Percentiles rank a stretch among this genome's conserved stretches.
These are phyloP conservation scores for Aspergillus sp. DNA, from an alignment of 2,329 filamentous ascomycete species.

Conservation along the genomic window DNA sequence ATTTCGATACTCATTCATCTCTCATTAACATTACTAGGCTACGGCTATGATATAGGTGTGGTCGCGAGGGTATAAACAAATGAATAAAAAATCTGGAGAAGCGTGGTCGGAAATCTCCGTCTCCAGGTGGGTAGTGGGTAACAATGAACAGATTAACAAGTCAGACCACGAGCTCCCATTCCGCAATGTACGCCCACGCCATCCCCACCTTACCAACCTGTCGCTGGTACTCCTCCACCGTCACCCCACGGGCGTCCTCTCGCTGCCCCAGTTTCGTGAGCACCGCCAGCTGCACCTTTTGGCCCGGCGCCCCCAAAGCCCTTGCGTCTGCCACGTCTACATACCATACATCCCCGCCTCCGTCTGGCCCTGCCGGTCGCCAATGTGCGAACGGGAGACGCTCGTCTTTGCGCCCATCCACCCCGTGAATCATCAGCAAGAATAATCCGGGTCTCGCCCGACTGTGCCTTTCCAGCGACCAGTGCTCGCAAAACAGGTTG, in stretches of 20 bases:
- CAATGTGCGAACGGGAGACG: slow-evolving; percentile 64
- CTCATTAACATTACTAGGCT: not conserved
- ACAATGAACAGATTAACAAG: not conserved
- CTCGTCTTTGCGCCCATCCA: slow-evolving; percentile 67
- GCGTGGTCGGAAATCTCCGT: not conserved
- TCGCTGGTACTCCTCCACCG: slow-evolving; percentile 47
- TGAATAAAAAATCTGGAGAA: not conserved
- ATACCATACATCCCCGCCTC: slow-evolving; percentile 81
- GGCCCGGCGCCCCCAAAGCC: slow-evolving; percentile 67
- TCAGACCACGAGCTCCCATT: slow-evolving; percentile 53
- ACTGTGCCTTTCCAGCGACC: slow-evolving; percentile 65
- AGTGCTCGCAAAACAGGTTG: slow-evolving; percentile 76
- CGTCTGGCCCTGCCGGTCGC: slow-evolving; percentile 42
- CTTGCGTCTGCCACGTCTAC: slow-evolving; percentile 64
- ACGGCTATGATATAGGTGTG: not conserved
- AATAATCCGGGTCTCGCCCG: slow-evolving; percentile 65
- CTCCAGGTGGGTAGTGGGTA: not conserved
- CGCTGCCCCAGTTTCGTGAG: slow-evolving; percentile 56
- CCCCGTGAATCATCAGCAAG: slow-evolving; percentile 65
- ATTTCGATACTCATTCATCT: not conserved
- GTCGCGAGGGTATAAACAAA: not conserved
- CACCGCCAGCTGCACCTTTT: slow-evolving; percentile 64
- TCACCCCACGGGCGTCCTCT: slow-evolving; percentile 54
- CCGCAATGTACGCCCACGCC: slow-evolving; percentile 52
- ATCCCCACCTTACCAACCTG: slow-evolving; percentile 49